These are phyloP conservation scores for Rhododendron griersonianum DNA, from an alignment of 148 eudicot species.

Conservation along the genomic window DNA sequence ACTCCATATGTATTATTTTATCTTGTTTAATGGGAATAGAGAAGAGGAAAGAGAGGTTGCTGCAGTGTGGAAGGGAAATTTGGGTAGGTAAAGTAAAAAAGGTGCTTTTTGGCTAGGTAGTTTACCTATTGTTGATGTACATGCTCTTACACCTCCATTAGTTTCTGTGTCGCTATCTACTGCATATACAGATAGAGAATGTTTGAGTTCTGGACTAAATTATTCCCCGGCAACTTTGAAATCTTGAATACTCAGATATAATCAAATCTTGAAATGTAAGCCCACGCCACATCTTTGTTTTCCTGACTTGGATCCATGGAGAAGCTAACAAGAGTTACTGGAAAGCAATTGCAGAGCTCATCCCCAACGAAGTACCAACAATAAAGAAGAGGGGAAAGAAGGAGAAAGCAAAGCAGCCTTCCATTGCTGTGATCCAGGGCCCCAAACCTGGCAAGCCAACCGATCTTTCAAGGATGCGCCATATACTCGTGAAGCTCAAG, in stretches of 20 bases:
- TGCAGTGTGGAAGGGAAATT: too few relatives aligned
- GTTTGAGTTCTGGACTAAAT: neutral
- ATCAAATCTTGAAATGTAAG: neutral
- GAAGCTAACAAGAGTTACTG: slow-evolving; percentile 73
- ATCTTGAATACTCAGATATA: neutral
- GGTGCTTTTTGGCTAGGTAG: too few relatives aligned
- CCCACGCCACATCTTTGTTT: neutral
- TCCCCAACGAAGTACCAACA: slow-evolving; percentile 60
- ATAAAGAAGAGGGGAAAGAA: slow-evolving; percentile 63
- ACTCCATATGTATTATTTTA: too few relatives aligned
- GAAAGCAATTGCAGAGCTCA: slow-evolving; percentile 72
- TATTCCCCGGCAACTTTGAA: neutral
- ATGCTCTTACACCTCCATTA: neutral
- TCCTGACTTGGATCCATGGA: slow-evolving; percentile 4
- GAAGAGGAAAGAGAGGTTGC: too few relatives aligned
- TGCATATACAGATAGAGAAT: neutral
- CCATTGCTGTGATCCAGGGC: slow-evolving; percentile 59
- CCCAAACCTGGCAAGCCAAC: slow-evolving; percentile 91
- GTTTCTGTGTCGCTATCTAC: neutral
- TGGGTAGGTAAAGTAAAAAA: too few relatives aligned
- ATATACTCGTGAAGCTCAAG: slow-evolving; percentile 62
- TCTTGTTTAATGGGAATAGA: too few relatives aligned
- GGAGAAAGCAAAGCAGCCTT: slow-evolving; percentile 63
- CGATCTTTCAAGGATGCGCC: slow-evolving; percentile 70
- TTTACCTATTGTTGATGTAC: too few relatives aligned